phyloP scores from a whole-genome alignment of 2,329 filamentous ascomycete species.

The Emergomyces africanus region DNA sequence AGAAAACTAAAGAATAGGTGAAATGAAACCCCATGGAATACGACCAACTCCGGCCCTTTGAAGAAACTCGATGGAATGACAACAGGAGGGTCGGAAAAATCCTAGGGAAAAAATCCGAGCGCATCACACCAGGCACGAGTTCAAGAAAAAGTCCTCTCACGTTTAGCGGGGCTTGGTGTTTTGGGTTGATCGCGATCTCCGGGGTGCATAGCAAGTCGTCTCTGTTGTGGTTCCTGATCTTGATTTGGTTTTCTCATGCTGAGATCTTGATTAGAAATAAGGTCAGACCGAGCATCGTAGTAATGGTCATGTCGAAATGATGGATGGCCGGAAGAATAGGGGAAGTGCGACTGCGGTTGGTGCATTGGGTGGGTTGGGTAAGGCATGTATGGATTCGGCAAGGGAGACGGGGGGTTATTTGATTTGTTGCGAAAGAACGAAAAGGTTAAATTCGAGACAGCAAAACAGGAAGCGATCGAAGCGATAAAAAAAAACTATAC shows the following conservation, averaged over 20 bases:
- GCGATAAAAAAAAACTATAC: slow-evolving; percentile 26
- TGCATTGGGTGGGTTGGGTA: slow-evolving; percentile 15
- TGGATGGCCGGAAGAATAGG: slow-evolving; percentile 17
- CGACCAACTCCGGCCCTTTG: background rate
- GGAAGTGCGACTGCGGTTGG: slow-evolving; percentile 16
- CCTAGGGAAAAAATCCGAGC: background rate
- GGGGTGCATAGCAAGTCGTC: slow-evolving; percentile 19
- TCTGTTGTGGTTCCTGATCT: slow-evolving; percentile 19
- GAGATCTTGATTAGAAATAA: slow-evolving; percentile 5
- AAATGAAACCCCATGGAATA: background rate
- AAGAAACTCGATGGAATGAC: background rate
- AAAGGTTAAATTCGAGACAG: slow-evolving; percentile 48
- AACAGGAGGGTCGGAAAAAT: background rate
- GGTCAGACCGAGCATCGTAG: background rate
- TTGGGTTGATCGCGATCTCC: slow-evolving; percentile 20
- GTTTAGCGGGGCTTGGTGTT: slow-evolving; percentile 27
- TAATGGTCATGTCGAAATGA: slow-evolving; percentile 12
- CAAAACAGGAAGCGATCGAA: slow-evolving; percentile 37
- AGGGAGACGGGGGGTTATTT: slow-evolving; percentile 20
- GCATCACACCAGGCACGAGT: background rate
- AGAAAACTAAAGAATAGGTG: background rate
- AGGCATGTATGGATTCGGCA: slow-evolving; percentile 12
- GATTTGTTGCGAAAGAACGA: slow-evolving; percentile 38
- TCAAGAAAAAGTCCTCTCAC: slow-evolving; percentile 14
- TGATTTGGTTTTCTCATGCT: slow-evolving; percentile 10